Base-by-base conservation (phyloP, 805 yeast genomes). In the Pichia sporocuriosa region DNA sequence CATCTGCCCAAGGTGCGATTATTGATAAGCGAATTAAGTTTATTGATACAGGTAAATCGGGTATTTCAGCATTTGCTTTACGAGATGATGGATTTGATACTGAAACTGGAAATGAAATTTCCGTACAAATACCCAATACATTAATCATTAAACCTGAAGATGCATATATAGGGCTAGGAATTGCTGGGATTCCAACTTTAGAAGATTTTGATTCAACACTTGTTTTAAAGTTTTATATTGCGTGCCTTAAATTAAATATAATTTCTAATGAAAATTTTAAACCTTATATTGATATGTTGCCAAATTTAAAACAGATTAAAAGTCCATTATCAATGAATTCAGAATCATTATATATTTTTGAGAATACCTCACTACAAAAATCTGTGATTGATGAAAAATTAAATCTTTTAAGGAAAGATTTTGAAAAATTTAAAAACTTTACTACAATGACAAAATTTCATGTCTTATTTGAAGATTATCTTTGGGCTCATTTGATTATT, bases 401-500 rank as follows among this genome's bases (percentile, higher is more conserved):
- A 27, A 52, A 51, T 6, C 52, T 53, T 4, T 56, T 81, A 42
- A 57, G 77, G 6, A 70, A 67, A 29, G 89, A 84, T 51, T 83
- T 84, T 81, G 54, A 11, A 7, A 12, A 2, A 4, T 35, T 30
- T 13, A 46, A 31, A 16, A 23, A 3, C 24, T 39, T 15, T 40
- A 54, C 17, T 32, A 3, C 16, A 9, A 15, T 26, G 10, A 12
- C 13, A 6, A 26, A 26, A 11, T 26, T 12, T 11, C 29, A 21
- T 3, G 37, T 39, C 16, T 16, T 43, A 1, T 82, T 83, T 53
- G 66, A 77, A 0, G 74, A 75, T 23, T 88, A 75, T 56, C 52
- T 84, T 3, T 89, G 96, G 95, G 79, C 93, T 0, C 70, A 75
- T 42, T 63, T 75, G 37, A 82, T 85, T 16, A 65, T 85, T 43